phyloP scores from a whole-genome alignment of 176 grass and related monocot species.

The Raddia guianensis region DNA sequence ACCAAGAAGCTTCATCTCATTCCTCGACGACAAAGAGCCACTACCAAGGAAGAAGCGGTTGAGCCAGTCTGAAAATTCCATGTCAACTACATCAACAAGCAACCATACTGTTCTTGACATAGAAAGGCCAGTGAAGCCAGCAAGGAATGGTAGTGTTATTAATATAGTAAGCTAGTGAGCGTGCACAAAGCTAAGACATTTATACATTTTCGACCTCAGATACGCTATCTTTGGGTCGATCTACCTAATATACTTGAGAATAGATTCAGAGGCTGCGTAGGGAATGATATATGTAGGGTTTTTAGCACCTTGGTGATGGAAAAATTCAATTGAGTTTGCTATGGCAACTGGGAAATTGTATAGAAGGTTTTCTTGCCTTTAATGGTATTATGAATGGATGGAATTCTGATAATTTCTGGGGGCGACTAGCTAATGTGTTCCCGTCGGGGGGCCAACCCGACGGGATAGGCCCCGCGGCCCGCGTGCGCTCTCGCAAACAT shows the following conservation, averaged over 20 bases:
- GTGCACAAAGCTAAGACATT: slow-evolving; percentile 10
- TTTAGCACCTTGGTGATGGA: not conserved
- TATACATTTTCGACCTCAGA: slow-evolving; percentile 26
- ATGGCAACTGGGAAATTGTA: slow-evolving; percentile 37
- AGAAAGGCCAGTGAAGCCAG: slow-evolving; percentile 19
- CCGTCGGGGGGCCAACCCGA: no score
- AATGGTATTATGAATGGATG: slow-evolving; percentile 29
- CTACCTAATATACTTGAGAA: slow-evolving; percentile 15
- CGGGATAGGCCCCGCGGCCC: no score
- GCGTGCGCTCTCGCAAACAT: no score
- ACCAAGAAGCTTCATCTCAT: slow-evolving; percentile 53
- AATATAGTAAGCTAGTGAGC: slow-evolving; percentile 27
- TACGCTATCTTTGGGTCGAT: not conserved
- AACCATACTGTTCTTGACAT: slow-evolving; percentile 6
- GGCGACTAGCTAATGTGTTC: no score
- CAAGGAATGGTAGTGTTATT: slow-evolving; percentile 12
- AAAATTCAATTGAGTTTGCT: not conserved
- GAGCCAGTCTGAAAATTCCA: slow-evolving; percentile 18
- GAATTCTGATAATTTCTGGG: no score
- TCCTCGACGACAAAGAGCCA: slow-evolving; percentile 56
- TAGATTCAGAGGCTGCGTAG: slow-evolving; percentile 23
- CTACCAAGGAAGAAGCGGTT: slow-evolving; percentile 34
- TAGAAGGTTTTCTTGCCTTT: slow-evolving; percentile 26
- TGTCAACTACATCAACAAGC: not conserved
- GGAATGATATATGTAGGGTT: not conserved